Base-by-base conservation (phyloP, 495 filamentous ascomycete species). In the Eremomyces bilateralis region DNA sequence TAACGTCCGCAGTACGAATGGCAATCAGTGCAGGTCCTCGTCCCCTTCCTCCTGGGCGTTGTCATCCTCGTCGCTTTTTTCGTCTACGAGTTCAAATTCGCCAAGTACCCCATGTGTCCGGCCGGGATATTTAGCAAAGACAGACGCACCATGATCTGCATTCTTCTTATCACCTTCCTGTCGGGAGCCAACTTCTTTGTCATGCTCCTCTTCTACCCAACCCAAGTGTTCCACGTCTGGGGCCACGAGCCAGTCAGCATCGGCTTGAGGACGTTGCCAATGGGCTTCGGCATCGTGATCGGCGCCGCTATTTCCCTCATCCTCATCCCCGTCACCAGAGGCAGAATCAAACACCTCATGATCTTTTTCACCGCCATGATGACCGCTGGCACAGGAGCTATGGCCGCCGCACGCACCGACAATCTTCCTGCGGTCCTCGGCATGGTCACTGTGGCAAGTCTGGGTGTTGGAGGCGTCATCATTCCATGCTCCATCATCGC, bases 181-280 rank as follows among this genome's bases (percentile, higher is more conserved):
- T 39, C 37, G 2, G 52, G 52, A 10, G 48, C 42, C 6, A 52
- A 51, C 33, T 52, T 52, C 41, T 50, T 48, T 38, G 32, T 33
- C 15, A 34, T 52, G 8, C 44, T 53, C 24, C 45, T 53, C 34
- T 56, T 56, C 42, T 56, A 48, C 42, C 52, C 52, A 3, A 46
- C 48, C 12, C 46, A 49, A 20, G 45, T 42, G 25, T 46, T 47
- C 40, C 46, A 48, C 21, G 42, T 52, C 10, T 53, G 52, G 27
- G 46, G 44, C 19, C 44, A 50, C 17, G 45, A 48, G 21, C 47
- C 49, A 12, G 31, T 48, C 24, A 36, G 41, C 21, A 40, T 52
- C 18, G 51, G 51, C 1, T 15, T 51, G 28, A 43, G 44, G 27
- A 42, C 38, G 1, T 31, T 54, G 13, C 47, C 47, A 3, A 35